These are phyloP conservation scores for Pichia exigua DNA, from an alignment of 805 yeast species.

Conservation along the genomic window DNA sequence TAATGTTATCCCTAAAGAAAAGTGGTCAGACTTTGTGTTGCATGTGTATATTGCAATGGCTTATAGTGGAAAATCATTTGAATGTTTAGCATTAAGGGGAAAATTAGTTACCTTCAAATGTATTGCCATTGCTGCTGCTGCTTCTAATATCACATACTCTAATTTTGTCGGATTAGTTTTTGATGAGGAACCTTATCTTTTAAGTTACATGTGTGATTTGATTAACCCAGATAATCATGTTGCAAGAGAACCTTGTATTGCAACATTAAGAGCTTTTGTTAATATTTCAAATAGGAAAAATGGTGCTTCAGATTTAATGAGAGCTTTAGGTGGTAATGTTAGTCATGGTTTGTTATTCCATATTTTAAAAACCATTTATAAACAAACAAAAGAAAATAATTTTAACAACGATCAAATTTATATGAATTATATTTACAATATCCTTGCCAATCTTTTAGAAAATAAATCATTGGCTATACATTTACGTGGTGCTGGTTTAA, in stretches of 20 bases:
- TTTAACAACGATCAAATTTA: conserved; percentile 20
- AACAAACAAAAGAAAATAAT: conserved; percentile 33
- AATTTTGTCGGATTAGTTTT: conserved; percentile 58
- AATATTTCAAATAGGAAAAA: conserved; percentile 57
- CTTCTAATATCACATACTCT: conserved; percentile 48
- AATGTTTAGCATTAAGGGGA: conserved; percentile 47
- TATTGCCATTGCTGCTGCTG: conserved; percentile 55
- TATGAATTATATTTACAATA: conserved; percentile 41
- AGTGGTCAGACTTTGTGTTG: conserved; percentile 55
- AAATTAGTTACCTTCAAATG: conserved; percentile 58
- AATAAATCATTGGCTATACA: conserved; percentile 47
- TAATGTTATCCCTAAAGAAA: conserved; percentile 50
- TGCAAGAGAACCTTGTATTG: conserved; percentile 44
- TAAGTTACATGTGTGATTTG: conserved; percentile 63
- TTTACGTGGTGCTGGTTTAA: conserved; percentile 67
- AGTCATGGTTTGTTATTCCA: conserved; percentile 79
- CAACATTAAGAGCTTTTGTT: conserved; percentile 61
- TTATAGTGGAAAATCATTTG: conserved; percentile 47
- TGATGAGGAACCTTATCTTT: conserved; percentile 63
- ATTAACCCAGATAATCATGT: conserved; percentile 57
- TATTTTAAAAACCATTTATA: conserved; percentile 55
- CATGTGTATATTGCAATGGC: conserved; percentile 64
- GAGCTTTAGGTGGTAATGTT: conserved; percentile 78
- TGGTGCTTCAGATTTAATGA: conserved; percentile 70
- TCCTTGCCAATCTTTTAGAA: conserved; percentile 55